Conservation (phyloP, 306 rosid species). For the Vicia faba region DNA sequence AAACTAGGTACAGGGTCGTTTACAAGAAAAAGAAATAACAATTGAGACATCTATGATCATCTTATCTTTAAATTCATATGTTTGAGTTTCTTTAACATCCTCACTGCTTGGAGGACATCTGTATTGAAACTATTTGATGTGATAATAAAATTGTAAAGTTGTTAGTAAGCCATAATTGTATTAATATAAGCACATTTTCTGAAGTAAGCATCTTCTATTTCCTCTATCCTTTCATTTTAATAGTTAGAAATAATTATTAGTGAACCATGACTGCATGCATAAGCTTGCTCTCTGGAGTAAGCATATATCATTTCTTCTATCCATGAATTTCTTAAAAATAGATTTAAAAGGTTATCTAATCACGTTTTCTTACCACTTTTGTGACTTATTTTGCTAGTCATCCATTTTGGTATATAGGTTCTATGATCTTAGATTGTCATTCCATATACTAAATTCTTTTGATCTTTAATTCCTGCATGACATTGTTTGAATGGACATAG, state of each 20-base stretch:
- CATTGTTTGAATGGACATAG: constrained; percentile 5
- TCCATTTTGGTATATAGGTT: not conserved
- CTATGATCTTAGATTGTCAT: not conserved
- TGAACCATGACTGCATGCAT: constrained; percentile 11
- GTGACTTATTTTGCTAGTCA: not conserved
- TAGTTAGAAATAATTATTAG: not conserved
- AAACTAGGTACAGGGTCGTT: no score
- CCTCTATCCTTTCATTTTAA: constrained; percentile 9
- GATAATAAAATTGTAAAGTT: no score
- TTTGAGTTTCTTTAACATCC: no score
- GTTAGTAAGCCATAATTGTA: no score
- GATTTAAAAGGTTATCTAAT: not conserved
- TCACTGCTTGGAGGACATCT: no score
- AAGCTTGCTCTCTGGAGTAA: not conserved
- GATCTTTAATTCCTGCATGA: constrained; percentile 7
- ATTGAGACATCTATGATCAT: no score
- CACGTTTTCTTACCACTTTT: not conserved
- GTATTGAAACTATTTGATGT: no score
- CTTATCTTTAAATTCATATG: no score
- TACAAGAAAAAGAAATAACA: no score
- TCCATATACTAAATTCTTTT: not conserved
- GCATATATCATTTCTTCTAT: not conserved
- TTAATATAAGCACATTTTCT: no score
- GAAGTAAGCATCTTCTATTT: not conserved
- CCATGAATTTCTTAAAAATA: not conserved